Evolutionary conservation across 2,329 filamentous ascomycete species (phyloP).

Genomic region (Helminthosporium solani): DNA sequence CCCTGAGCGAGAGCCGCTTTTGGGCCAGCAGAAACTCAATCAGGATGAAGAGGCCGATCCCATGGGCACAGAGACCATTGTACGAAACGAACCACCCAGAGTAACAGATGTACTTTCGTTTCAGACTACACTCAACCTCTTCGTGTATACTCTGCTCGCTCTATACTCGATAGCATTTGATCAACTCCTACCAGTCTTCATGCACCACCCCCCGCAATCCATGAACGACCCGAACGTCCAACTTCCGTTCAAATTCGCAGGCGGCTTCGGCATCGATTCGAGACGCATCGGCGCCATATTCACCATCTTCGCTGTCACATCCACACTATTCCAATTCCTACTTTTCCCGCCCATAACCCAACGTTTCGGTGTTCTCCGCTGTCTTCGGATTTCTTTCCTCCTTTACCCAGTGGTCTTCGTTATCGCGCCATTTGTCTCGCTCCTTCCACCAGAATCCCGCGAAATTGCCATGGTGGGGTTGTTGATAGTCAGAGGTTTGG

Average conservation of each 20-base stretch:
- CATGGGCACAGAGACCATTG: slow-evolving; percentile 1
- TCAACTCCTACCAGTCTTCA: slow-evolving; percentile 79
- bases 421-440: slow-evolving; percentile 75
- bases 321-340: slow-evolving; percentile 81
- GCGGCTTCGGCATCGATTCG: slow-evolving; percentile 75
- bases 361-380: slow-evolving; percentile 71
- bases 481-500: slow-evolving; percentile 72
- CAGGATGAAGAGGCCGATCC: slow-evolving; percentile 17
- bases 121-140: slow-evolving; percentile 73
- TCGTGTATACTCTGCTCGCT: slow-evolving; percentile 77
- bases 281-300: slow-evolving; percentile 82
- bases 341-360: slow-evolving; percentile 76
- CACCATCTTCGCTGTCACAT: slow-evolving; percentile 75
- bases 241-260: slow-evolving; percentile 77
- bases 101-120: slow-evolving; percentile 68
- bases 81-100: slow-evolving; percentile 32
- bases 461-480: slow-evolving; percentile 63
- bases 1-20: slow-evolving; percentile 33
- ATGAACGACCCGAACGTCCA: slow-evolving; percentile 56
- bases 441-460: slow-evolving; percentile 58
- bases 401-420: slow-evolving; percentile 75
- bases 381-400: slow-evolving; percentile 67
- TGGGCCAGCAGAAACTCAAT: slow-evolving; percentile 22
- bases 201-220: slow-evolving; percentile 68
- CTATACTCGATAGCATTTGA: slow-evolving; percentile 84